A percentile compares a stretch with the other conserved stretches of the same genome.
These are phyloP conservation scores for Apostasia shenzhenica DNA, from an alignment of 106 monocot species.

Conservation along the genomic window DNA sequence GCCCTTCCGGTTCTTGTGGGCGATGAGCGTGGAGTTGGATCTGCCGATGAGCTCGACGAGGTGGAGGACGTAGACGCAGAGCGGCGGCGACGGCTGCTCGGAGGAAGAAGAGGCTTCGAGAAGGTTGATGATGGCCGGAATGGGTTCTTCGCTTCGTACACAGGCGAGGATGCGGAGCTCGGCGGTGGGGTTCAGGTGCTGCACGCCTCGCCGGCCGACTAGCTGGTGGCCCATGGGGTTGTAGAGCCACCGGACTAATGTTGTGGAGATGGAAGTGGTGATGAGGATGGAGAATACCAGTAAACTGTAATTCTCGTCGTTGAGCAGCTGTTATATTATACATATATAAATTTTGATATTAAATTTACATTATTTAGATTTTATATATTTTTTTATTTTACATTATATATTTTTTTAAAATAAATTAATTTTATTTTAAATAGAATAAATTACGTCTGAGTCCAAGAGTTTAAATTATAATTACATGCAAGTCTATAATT, in stretches of 20 bases:
- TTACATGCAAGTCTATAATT: no score
- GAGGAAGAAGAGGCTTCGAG: slow-evolving; percentile 15
- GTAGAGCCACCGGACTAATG: slow-evolving; percentile 7
- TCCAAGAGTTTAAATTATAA: no score
- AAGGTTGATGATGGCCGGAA: slow-evolving; percentile 23
- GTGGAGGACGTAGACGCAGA: slow-evolving; percentile 39
- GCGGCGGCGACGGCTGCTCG: background rate
- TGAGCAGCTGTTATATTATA: slow-evolving; percentile 13
- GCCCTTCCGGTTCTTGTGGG: slow-evolving; percentile 37
- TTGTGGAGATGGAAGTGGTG: background rate
- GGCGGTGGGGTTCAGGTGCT: slow-evolving; percentile 2
- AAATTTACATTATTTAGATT: background rate
- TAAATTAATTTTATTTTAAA: no score
- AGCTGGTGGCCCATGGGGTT: slow-evolving; percentile 4
- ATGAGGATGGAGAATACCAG: background rate
- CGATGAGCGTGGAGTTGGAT: slow-evolving; percentile 15
- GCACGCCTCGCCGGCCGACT: slow-evolving; percentile 8
- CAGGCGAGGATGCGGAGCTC: slow-evolving; percentile 35
- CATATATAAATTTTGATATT: background rate
- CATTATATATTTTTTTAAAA: no score
- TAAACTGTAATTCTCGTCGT: background rate
- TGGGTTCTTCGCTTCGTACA: slow-evolving; percentile 16
- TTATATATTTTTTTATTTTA: background rate
- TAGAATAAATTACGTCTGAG: no score
- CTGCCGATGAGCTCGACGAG: slow-evolving; percentile 33